Evolutionary conservation across 2,329 filamentous ascomycete genomes (phyloP), one percentile per base, ranked within the genome.

Genomic region (Cladosporium halotolerans): DNA sequence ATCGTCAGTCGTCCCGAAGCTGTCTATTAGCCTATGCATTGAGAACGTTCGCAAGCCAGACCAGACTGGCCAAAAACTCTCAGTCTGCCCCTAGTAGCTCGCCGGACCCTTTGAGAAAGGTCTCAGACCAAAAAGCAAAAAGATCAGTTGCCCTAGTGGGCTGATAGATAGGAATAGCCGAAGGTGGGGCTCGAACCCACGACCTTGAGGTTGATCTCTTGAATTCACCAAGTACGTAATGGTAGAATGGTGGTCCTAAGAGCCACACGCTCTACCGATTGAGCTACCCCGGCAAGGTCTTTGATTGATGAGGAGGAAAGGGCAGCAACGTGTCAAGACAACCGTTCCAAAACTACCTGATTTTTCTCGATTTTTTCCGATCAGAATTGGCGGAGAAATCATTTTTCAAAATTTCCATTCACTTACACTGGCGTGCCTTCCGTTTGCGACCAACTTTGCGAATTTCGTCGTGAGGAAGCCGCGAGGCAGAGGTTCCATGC

Each of bases 241-340:
- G 23, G 7, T 28, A 28, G 23, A 28, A 28, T 48, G 45, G 34
- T 36, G 45, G 38, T 16, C 38, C 4, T 47, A 47, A 47, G 45
- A 47, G 45, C 45, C 45, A 47, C 45, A 74, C 72, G 72, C 72
- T 74, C 72, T 74, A 70, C 72, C 73, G 71, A 76, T 76, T 76
- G 73, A 76, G 73, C 73, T 75, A 75, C 70, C 72, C 72, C 67
- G 72, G 73, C 73, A 60, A 39, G 36, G 45, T 34, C 40, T 19
- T 39, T 51, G 31, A 28, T 44, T 44, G 48, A 43, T 51, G 48
- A 13, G 13, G 44, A 13, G 14, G 7, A 5, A 16, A 3, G 34
- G 34, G 7, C 23, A 7, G 23, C 23, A 28, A 28, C 5, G 23
- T 28, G 1, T 28, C 23, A 28, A 28, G 23, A 3, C 1, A 18